Base-by-base conservation (phyloP, 139 green algal species). In the Zygnema cylindricum region DNA sequence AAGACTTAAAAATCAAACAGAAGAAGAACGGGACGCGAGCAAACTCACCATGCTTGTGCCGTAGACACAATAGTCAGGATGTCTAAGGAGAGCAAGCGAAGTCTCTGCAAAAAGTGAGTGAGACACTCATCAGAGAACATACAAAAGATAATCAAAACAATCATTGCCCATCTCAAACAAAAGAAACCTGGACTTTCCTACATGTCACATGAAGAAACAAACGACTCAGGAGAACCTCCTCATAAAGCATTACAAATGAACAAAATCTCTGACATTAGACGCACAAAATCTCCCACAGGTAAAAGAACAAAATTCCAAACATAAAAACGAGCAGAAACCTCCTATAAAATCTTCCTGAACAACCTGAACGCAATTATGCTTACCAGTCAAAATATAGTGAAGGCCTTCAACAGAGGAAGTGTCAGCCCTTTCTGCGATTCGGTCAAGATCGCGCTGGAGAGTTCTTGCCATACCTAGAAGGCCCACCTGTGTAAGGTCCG, bases 31-130 rank as follows among this genome's bases (percentile, higher is more conserved):
- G n/a, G n/a, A n/a, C n/a, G n/a, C 49, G 7, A 25, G 7, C 49
- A 63, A 86, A 33, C 79, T 36, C 73, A 93, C 85, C 77, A 78
- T 69, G 38, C 57, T 81, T 42, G 32, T 77, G 39, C 93, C 96
- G 73, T 97, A 98, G 1, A 96, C 79, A 81, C 92, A 96, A 89
- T 98, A 98, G 54, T 97, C 92, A 2, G 96, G 96, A 92, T 98
- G 97, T 43, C 96, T 93, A 92, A 97, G 91, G 77, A 98, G 88
- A n/a, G 95, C 92, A 7, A 98, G 90, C 35, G 97, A 94, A 7
- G 95, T 97, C 90, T 98, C 96, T 86, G 83, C 35, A 83, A 39
- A 54, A 35, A 22, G n/a, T n/a, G n/a, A n/a, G n/a, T n/a, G n/a
- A 73, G 30, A 30, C 30, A 30, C 57, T 30, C 57, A 25, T 30